Evolutionary conservation across 305 asterid genomes (phyloP).

Genomic region (Solanum chacoense): DNA sequence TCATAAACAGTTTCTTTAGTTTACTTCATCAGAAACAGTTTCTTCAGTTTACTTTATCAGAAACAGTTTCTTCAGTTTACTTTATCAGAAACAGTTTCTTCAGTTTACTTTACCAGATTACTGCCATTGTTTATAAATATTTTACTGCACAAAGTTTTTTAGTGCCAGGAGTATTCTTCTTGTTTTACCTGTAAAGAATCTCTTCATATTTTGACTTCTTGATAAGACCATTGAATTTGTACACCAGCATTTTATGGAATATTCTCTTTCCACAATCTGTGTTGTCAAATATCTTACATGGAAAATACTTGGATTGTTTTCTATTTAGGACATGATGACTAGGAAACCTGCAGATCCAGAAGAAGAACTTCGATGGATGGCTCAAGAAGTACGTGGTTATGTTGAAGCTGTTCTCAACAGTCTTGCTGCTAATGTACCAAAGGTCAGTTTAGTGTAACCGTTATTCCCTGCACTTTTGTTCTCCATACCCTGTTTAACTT

Average conservation of each 20-base stretch:
- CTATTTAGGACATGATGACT: slow-evolving; percentile 73
- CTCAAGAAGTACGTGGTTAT: slow-evolving; percentile 99
- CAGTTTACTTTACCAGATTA: background rate
- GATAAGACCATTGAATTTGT: background rate
- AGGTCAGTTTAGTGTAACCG: slow-evolving; percentile 29
- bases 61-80: background rate
- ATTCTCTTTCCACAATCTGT: background rate
- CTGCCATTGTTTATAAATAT: background rate
- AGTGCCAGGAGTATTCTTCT: background rate
- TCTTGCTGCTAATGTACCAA: slow-evolving; percentile 99
- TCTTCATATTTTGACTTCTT: background rate
- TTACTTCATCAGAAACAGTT: background rate
- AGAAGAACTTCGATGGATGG: slow-evolving; percentile 99
- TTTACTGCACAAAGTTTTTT: background rate
- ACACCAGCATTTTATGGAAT: background rate
- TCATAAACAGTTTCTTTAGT: background rate
- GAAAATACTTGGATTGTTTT: background rate
- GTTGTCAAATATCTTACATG: background rate
- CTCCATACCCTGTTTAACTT: slow-evolving; percentile 4
- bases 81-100: background rate
- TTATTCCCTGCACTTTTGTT: background rate
- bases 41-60: background rate
- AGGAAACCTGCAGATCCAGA: slow-evolving; percentile 98
- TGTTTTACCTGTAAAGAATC: background rate
- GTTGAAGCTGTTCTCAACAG: slow-evolving; percentile 99